Evolutionary conservation across 2,329 filamentous ascomycete genomes (phyloP), one percentile per base, ranked within the genome.

Genomic region (Fusarium burgessii): DNA sequence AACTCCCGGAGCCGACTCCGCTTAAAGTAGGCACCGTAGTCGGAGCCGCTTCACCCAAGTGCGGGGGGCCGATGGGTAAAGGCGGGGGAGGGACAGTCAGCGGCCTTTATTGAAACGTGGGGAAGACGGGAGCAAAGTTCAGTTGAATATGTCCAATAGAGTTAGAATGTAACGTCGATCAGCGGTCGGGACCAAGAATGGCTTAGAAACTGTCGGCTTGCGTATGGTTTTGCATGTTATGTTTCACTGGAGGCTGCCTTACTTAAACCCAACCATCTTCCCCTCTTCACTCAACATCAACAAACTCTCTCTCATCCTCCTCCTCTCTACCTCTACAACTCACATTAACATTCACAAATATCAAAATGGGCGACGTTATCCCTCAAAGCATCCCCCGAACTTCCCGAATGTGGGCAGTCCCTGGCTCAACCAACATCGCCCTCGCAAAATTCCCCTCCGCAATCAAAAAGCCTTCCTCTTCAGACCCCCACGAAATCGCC

Each of bases 361-460:
- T 17, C 54, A 73, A 10, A 18, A 75, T 75, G 74, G 74, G 73
- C 17, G 66, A 74, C 32, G 58, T 67, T 7, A 68, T 69, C 14
- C 56, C 67, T 15, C 63, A 75, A n/a, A 50, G 52, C n/a, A 54
- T 72, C 7, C 78, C 78, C 23, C 62, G 60, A 9, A 38, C 60
- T 8, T 79, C 78, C 5, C 68, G 75, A 41, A 75, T 77, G 49
- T 67, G 78, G 50, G 71, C 70, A 29, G 75, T 79, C 10, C 83
- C 86, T 0, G 89, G 88, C 55, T 90, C 88, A 0, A 77, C 86
- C 76, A 89, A 90, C 74, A 82, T 88, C 42, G 75, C 79, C 5
- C 74, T 86, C 5, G 84, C 83, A n/a, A 75, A 80, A 27, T 84
- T 86, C 51, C 85, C 81, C 12, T 69, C 80, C 20, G 54, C 77